Base-by-base conservation (phyloP, 257 asterid species). In the Gentiana straminea region DNA sequence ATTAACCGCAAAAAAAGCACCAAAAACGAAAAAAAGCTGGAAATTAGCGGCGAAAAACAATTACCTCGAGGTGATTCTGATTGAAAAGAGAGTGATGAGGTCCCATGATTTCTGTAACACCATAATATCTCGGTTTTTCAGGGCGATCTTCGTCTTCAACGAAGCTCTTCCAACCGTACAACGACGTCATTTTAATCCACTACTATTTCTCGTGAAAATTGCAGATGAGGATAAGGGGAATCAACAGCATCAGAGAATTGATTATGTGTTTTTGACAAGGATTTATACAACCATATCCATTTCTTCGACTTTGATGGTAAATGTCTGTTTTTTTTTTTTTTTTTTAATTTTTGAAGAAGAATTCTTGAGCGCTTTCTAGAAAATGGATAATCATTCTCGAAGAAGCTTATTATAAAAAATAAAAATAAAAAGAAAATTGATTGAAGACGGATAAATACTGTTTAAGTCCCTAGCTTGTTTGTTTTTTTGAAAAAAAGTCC, bases 71-170 rank as follows among this genome's bases (percentile, higher is more conserved):
- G 50, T 63, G 77, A 59, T 72, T 78, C 55, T 80, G 86, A 34
- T 94, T 82, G 80, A 87, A 77, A 46, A 86, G 84, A 49, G 96
- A 82, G 67, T 71, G 73, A 67, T 79, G 75, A 12, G 96, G 96
- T 8, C 91, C 81, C 59, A 86, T 72, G 73, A 90, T 75, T 76
- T 86, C 96, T 55, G 98, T 90, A 74, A 86, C 91, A 32, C 96
- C 98, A 43, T 44, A 86, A 1, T 73, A 69, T 68, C 98, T 66
- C 2, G 98, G 98, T 73, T 90, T 90, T 77, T 84, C 96, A 0
- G 96, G 95, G 13, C 98, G 96, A 71, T 86, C 98, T 57, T 87
- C 94, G n/a, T 86, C 94, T 47, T 87, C 98, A 3, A 47, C 64
- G 83, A 90, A 86, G 72, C 75, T 90, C 78, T 90, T 90, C 96